Evolutionary conservation across 2,329 filamentous ascomycete genomes (phyloP).

Genomic region (Xylariaceae sp.): DNA sequence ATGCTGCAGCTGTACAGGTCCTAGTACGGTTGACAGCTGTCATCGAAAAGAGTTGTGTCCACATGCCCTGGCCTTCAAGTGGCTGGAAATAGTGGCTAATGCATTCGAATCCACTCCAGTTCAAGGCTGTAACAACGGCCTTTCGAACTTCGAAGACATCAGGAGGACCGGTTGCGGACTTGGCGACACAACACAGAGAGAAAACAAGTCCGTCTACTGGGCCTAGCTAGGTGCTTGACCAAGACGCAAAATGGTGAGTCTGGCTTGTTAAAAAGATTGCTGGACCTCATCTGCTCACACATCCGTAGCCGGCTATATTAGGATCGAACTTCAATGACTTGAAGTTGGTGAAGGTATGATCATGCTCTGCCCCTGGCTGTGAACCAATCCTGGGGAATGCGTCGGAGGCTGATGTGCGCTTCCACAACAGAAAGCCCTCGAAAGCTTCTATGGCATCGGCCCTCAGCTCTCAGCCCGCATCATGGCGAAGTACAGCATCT

Average conservation of each 20-base stretch:
- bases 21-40: too few species aligned
- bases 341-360: slow-evolving; percentile 71
- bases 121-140: slow-evolving; percentile 5
- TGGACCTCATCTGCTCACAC: slow-evolving; percentile 2
- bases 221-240: slow-evolving; percentile 6
- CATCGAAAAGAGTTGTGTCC: too few species aligned
- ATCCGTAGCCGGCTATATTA: slow-evolving; percentile 73
- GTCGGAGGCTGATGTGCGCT: slow-evolving; percentile 13
- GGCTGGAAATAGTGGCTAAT: slow-evolving; percentile 12
- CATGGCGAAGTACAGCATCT: slow-evolving; percentile 84
- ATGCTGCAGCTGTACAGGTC: too few species aligned
- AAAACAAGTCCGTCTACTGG: neutral
- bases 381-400: neutral
- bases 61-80: too few species aligned
- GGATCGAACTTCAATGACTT: slow-evolving; percentile 80
- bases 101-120: slow-evolving; percentile 2
- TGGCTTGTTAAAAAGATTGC: neutral
- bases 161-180: too few species aligned
- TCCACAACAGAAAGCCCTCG: slow-evolving; percentile 58
- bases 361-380: neutral
- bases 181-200: neutral
- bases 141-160: too few species aligned
- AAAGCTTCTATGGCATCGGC: slow-evolving; percentile 83
- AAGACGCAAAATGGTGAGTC: slow-evolving; percentile 15
- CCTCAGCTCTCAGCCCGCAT: slow-evolving; percentile 63